Evolutionary conservation across 805 yeast genomes (phyloP).

Genomic region (Cyberlindnera japonica): DNA sequence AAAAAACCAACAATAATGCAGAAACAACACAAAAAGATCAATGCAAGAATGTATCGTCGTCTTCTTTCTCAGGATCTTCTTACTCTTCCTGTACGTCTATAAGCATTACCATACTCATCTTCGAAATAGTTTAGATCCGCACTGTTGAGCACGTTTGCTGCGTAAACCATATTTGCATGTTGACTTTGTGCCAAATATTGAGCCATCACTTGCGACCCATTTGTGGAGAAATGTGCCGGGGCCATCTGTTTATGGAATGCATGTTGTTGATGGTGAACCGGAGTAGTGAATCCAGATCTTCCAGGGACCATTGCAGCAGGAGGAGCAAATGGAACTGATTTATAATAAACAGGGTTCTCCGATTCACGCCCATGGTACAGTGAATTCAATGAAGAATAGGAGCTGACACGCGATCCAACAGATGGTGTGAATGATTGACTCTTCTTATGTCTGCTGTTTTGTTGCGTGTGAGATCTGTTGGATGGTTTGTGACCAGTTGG

Average conservation of each 20-base stretch:
- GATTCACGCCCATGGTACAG: conserved; percentile 13
- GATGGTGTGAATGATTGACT: conserved; percentile 7
- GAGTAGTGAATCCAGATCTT: conserved; percentile 2
- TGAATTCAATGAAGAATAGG: conserved; percentile 19
- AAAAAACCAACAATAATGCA: too few species aligned
- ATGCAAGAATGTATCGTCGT: too few species aligned
- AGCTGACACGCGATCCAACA: conserved; percentile 15
- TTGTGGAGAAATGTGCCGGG: conserved; percentile 20
- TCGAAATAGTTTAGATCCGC: conserved; percentile 29
- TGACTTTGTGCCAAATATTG: conserved; percentile 73
- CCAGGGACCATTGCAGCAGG: conserved; percentile 13
- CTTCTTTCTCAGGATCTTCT: conserved; percentile 9
- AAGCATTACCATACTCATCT: conserved; percentile 14
- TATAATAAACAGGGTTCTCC: conserved; percentile 9
- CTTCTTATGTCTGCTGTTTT: conserved; percentile 3
- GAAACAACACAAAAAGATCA: too few species aligned
- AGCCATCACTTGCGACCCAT: conserved; percentile 75
- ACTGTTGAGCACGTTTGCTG: conserved; percentile 50
- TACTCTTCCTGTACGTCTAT: conserved; percentile 9
- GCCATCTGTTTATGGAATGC: not conserved
- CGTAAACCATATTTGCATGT: conserved; percentile 53
- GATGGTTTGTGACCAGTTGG: not conserved
- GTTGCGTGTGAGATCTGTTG: not conserved
- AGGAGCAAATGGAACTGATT: conserved; percentile 16
- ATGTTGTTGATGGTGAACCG: not conserved